A percentile compares a stretch with the other conserved stretches of the same genome.
These are phyloP conservation scores for Mycena citricolor DNA, from an alignment of 1,284 basidiomycete species.

Conservation along the genomic window DNA sequence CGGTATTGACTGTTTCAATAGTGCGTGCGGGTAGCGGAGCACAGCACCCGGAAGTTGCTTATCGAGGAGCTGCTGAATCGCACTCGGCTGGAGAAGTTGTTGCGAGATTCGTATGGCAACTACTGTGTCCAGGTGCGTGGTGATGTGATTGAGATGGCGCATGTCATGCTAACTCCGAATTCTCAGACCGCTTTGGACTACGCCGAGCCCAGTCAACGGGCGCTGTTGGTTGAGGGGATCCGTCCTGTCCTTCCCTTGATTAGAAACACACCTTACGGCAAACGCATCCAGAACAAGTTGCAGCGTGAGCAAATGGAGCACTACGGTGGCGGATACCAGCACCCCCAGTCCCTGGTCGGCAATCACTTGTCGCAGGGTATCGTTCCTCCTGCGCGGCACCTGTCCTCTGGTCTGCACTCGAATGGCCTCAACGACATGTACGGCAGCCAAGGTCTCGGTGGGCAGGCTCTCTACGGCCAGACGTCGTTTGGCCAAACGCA, in stretches of 20 bases:
- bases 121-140: slow-evolving; percentile 88
- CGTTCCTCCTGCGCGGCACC: slow-evolving; percentile 49
- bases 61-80: slow-evolving; percentile 96
- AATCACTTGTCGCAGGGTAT: slow-evolving; percentile 61
- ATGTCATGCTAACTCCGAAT: slow-evolving; percentile 10
- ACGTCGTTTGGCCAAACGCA: slow-evolving; percentile 52
- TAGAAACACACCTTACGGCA: slow-evolving; percentile 96
- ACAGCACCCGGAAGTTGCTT: slow-evolving; percentile 89
- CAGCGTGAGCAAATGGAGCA: slow-evolving; percentile 87
- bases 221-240: slow-evolving; percentile 88
- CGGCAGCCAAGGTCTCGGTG: slow-evolving; percentile 57
- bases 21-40: slow-evolving; percentile 98
- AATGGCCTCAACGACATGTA: slow-evolving; percentile 70
- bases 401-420: slow-evolving; percentile 51
- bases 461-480: slow-evolving; percentile 58
- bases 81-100: slow-evolving; percentile 90
- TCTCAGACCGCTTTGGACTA: slow-evolving; percentile 92
- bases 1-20: slow-evolving; percentile 36
- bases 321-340: slow-evolving; percentile 43
- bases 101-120: slow-evolving; percentile 94
- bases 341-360: slow-evolving; percentile 62
- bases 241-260: slow-evolving; percentile 95
- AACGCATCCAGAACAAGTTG: slow-evolving; percentile 96
- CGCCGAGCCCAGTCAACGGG: slow-evolving; percentile 86
- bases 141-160: slow-evolving; percentile 15